Evolutionary conservation across 2,329 filamentous ascomycete species (phyloP).

Genomic region (Botrytis byssoidea): DNA sequence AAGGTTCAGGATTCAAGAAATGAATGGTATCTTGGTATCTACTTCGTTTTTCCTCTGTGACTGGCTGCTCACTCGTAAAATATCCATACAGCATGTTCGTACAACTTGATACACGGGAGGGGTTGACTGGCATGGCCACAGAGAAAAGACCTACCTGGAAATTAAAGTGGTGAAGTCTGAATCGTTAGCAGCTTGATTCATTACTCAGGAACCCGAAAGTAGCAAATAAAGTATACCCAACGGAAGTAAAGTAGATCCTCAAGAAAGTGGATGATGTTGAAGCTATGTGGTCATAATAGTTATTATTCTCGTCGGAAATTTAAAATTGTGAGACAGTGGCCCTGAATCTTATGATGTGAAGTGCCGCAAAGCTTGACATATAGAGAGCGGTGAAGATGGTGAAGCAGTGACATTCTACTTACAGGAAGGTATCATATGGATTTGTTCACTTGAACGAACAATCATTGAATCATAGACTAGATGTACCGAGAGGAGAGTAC

Average conservation of each 20-base stretch:
- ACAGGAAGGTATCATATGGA: not conserved
- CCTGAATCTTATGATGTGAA: slow-evolving; percentile 18
- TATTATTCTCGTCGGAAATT: not conserved
- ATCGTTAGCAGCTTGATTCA: not conserved
- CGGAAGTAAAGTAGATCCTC: not conserved
- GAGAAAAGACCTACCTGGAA: not conserved
- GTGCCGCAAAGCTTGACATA: slow-evolving; percentile 3
- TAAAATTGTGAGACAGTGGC: slow-evolving; percentile 12
- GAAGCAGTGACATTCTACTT: not conserved
- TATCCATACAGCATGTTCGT: not conserved
- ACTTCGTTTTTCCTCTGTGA: not conserved
- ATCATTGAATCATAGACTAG: not conserved
- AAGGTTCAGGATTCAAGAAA: not conserved
- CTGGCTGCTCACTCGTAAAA: not conserved
- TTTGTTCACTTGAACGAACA: not conserved
- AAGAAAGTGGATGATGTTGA: not conserved
- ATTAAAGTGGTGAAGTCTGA: slow-evolving; percentile 13
- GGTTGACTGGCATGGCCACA: not conserved
- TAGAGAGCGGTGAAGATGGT: slow-evolving; percentile 13
- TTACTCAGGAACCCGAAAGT: not conserved
- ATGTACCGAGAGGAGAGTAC: not conserved
- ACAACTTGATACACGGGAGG: slow-evolving; percentile 1
- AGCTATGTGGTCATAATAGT: slow-evolving; percentile 7
- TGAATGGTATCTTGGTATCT: not conserved
- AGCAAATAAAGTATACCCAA: slow-evolving; percentile 10